Base-by-base conservation (phyloP, 2,329 filamentous ascomycete genomes). In the Aspergillus neotritici region DNA sequence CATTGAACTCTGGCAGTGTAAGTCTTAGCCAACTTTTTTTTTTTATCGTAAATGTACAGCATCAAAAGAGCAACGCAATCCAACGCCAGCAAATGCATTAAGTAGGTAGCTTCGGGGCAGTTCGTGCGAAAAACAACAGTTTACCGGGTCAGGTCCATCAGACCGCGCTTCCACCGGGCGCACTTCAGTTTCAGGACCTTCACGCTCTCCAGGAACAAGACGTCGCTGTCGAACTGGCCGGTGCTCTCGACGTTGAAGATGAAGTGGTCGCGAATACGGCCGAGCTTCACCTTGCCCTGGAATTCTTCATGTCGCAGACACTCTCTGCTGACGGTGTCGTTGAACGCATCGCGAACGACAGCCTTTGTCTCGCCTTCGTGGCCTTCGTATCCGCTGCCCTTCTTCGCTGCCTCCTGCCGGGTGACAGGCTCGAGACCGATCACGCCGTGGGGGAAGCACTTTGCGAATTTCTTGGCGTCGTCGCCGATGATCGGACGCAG, bases 241-340 rank as follows among this genome's bases (percentile, higher is more conserved):
- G 88, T 84, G 73, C 90, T 96, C 75, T 98, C 93, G 30, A 98
- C 78, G 42, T 82, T 85, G 75, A 93, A 98, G 68, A 98, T 97
- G 67, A 98, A 98, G 71, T 98, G 94, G 66, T 98, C 93, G 52
- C 89, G 77, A 57, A 89, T 75, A 42, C 94, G 78, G 34, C 93
- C 93, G 28, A 98, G 79, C 74, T 89, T 90, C 51, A 98, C 93
- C 74, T 96, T 98, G 63, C 83, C 87, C 68, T 93, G 81, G 71
- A 98, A 97, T 70, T 97, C 93, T 17, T 83, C 77, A 64, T 98
- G 91, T 38, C 93, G 82, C 61, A 98, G 69, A 60, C 86, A 93
- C 71, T 98, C 94, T 54, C 93, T 80, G 68, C 86, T 94, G 49
- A 98, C 91, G 0, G 91, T 97, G 65, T 98, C 94, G 60, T 86